Evolutionary conservation across 78 protist species (phyloP), one percentile per base, ranked within the genome.

Genomic region (Ministeria vibrans): DNA sequence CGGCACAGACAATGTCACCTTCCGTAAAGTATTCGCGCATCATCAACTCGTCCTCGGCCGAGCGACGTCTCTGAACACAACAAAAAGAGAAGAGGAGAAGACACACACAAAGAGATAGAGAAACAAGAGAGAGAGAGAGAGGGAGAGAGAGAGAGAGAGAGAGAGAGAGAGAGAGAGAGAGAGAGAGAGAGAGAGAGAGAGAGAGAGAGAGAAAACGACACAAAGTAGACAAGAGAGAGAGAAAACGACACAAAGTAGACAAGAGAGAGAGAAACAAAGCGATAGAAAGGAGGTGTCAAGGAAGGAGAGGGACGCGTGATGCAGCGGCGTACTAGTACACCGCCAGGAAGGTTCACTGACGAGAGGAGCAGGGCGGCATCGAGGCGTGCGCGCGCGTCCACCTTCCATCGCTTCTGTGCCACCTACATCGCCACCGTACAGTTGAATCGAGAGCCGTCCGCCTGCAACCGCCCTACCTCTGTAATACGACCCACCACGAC

Each of bases 311-410:
- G 20, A 43, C 45, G 43, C 6, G 4, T 4, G 62, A 23, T 4
- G 28, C 11, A 55, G 39, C 28, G 9, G 28, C 68, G 23, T 45
- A 66, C 84, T 43, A 73, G 87, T n/a, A 85, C 88, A 9, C 96
- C 95, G 44, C 92, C 94, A 0, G 97, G 97, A n/a, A 92, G 28
- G 66, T 89, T 91, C 59, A 94, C 83, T 15, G 90, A 81, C 7
- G 91, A 82, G 43, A 94, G 75, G 61, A 72, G 75, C 68, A 94
- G 77, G 0, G 74, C 53, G 28, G 91, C 89, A 44, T 86, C 84
- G 23, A 86, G 84, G 39, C 83, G 83, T 15, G 92, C 36, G 27
- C 78, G 49, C 4, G 80, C 83, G 41, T 94, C 97, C 27, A 91
- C 93, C 70, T 77, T 74, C 97, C 94, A 93, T 20, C 88, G 83